Evolutionary conservation across 257 asterid genomes (phyloP).

Genomic region (Galeopsis tetrahit): DNA sequence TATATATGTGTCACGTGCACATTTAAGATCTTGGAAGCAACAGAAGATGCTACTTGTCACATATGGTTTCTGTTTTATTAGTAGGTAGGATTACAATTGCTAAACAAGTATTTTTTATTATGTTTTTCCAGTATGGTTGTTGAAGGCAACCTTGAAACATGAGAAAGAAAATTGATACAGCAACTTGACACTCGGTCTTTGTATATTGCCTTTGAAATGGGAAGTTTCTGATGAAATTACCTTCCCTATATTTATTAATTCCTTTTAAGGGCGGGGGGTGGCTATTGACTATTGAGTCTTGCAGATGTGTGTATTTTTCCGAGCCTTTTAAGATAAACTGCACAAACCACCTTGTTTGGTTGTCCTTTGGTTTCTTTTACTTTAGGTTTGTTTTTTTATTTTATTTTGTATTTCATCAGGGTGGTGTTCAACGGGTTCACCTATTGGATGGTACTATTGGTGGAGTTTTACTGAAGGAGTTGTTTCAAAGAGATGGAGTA

Average conservation of each 20-base stretch:
- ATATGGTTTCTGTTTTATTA: too few species aligned
- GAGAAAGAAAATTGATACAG: neutral
- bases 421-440: conserved; percentile 96
- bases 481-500: conserved; percentile 95
- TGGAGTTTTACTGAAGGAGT: conserved; percentile 85
- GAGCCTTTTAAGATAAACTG: conserved; percentile 23
- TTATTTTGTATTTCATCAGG: conserved; percentile 48
- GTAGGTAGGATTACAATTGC: neutral
- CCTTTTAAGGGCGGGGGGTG: neutral
- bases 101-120: neutral
- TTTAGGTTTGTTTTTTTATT: neutral
- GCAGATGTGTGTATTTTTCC: neutral
- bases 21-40: neutral
- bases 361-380: conserved; percentile 19
- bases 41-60: neutral
- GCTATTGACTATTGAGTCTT: conserved; percentile 25
- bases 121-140: neutral
- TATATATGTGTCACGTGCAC: neutral
- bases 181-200: neutral
- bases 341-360: neutral
- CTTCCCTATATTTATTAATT: neutral
- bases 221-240: too few species aligned
- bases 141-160: neutral
- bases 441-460: conserved; percentile 90
- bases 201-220: neutral